phyloP scores from a whole-genome alignment of 108 stramenopile genomes.

The Cylindrotheca fusiformis region DNA sequence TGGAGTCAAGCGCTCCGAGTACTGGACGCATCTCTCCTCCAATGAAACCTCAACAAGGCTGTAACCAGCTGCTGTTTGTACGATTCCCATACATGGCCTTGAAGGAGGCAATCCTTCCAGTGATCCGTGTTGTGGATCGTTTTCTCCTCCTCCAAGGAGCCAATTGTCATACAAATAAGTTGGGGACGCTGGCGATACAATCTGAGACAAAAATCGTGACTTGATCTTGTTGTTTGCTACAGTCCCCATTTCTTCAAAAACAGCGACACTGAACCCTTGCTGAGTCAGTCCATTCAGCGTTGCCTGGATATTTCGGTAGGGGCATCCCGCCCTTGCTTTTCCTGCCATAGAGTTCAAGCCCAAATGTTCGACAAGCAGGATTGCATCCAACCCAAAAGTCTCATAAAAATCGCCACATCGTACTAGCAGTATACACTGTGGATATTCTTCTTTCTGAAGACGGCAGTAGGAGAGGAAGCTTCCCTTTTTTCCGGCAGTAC shows the following conservation, averaged over 20 bases:
- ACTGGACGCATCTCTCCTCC: slow-evolving; percentile 70
- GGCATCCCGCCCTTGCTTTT: slow-evolving; percentile 93
- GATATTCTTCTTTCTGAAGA: slow-evolving; percentile 57
- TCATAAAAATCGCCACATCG: slow-evolving; percentile 98
- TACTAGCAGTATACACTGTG: slow-evolving; percentile 62
- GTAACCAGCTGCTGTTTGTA: slow-evolving; percentile 68
- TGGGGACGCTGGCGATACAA: slow-evolving; percentile 88
- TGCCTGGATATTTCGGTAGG: slow-evolving; percentile 81
- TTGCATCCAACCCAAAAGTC: slow-evolving; percentile 93
- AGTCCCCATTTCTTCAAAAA: slow-evolving; percentile 83
- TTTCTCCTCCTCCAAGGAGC: slow-evolving; percentile 28
- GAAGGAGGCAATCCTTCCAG: slow-evolving; percentile 41
- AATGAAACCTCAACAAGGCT: slow-evolving; percentile 65
- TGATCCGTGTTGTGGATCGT: slow-evolving; percentile 5
- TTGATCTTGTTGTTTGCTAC: slow-evolving; percentile 45
- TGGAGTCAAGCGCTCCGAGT: slow-evolving; percentile 74
- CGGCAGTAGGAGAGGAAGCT: slow-evolving; percentile 67
- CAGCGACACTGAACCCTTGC: slow-evolving; percentile 87
- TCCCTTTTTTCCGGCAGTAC: slow-evolving; percentile 38
- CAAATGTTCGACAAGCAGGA: slow-evolving; percentile 90
- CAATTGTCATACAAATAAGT: slow-evolving; percentile 89
- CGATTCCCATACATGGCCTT: slow-evolving; percentile 78
- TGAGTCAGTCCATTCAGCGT: slow-evolving; percentile 85
- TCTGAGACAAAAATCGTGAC: slow-evolving; percentile 70
- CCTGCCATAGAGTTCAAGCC: slow-evolving; percentile 96